Conservation (phyloP, 805 yeast species). For the Hanseniaspora singularis region DNA sequence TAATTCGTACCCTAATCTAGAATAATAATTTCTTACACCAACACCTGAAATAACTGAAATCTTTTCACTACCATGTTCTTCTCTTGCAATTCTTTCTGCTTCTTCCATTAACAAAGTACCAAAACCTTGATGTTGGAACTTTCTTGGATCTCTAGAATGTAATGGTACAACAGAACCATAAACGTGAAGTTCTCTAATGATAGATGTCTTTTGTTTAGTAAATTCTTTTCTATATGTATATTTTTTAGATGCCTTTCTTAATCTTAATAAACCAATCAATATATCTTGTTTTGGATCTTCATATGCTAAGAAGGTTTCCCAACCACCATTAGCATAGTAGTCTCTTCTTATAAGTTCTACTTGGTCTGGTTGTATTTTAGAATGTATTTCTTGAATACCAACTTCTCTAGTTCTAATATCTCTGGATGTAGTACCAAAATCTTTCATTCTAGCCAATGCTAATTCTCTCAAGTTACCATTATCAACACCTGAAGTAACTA, state of each 20-base stretch:
- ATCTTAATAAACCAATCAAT: conserved; percentile 75
- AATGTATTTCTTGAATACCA: conserved; percentile 97
- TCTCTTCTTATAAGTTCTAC: conserved; percentile 92
- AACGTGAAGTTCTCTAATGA: conserved; percentile 94
- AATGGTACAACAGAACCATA: conserved; percentile 95
- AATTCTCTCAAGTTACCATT: conserved; percentile 92
- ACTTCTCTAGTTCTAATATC: conserved; percentile 97
- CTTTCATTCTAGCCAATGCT: conserved; percentile 95
- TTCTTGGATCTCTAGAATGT: conserved; percentile 92
- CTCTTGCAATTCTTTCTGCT: conserved; percentile 88
- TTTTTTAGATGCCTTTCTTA: conserved; percentile 78
- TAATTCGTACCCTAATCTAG: conserved; percentile 75
- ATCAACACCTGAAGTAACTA: conserved; percentile 94
- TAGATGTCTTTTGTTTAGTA: conserved; percentile 69
- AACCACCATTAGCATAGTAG: conserved; percentile 93
- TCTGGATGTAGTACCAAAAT: conserved; percentile 89
- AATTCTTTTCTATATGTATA: conserved; percentile 87
- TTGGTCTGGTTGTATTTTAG: conserved; percentile 91
- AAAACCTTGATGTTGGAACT: conserved; percentile 97
- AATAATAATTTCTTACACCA: conserved; percentile 93
- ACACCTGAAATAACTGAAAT: conserved; percentile 94
- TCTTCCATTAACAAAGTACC: conserved; percentile 97
- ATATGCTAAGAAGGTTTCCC: conserved; percentile 94
- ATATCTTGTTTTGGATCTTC: conserved; percentile 97
- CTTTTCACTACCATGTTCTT: conserved; percentile 86